Evolutionary conservation across 2,329 filamentous ascomycete genomes (phyloP).

Genomic region (Colletotrichum simmondsii): DNA sequence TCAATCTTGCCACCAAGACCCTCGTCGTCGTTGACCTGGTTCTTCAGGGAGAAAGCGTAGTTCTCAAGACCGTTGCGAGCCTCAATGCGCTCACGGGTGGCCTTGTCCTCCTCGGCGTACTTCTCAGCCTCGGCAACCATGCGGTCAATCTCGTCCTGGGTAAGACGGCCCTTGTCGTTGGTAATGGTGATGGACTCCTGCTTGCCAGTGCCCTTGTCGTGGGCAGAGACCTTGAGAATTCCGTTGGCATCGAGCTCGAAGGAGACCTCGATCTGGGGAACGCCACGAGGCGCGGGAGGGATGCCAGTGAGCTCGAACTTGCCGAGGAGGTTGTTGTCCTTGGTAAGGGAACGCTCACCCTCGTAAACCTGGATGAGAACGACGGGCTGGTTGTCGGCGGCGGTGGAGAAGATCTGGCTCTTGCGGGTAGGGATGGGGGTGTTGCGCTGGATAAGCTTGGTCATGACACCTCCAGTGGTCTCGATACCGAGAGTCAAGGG

Average conservation of each 20-base stretch:
- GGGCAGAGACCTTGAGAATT: conserved; percentile 95
- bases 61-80: conserved; percentile 97
- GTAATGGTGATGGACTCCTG: conserved; percentile 97
- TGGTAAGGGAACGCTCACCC: conserved; percentile 92
- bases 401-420: conserved; percentile 97
- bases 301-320: conserved; percentile 99
- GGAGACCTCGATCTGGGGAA: conserved; percentile 97
- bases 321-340: conserved; percentile 96
- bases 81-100: conserved; percentile 95
- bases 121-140: conserved; percentile 99
- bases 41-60: conserved; percentile 99
- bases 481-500: conserved; percentile 96
- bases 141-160: conserved; percentile 96
- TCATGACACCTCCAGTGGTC: conserved; percentile 98
- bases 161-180: conserved; percentile 98
- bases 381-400: conserved; percentile 95
- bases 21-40: conserved; percentile 97
- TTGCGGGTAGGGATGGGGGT: conserved; percentile 95
- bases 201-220: conserved; percentile 99
- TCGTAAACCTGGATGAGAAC: conserved; percentile 96
- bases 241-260: conserved; percentile 99
- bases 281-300: conserved; percentile 92
- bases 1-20: conserved; percentile 98
- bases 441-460: conserved; percentile 94
- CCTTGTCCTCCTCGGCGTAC: conserved; percentile 99